Conservation (phyloP, 1,139 yeast genomes). For the Casaregolazyma suthepensis region DNA sequence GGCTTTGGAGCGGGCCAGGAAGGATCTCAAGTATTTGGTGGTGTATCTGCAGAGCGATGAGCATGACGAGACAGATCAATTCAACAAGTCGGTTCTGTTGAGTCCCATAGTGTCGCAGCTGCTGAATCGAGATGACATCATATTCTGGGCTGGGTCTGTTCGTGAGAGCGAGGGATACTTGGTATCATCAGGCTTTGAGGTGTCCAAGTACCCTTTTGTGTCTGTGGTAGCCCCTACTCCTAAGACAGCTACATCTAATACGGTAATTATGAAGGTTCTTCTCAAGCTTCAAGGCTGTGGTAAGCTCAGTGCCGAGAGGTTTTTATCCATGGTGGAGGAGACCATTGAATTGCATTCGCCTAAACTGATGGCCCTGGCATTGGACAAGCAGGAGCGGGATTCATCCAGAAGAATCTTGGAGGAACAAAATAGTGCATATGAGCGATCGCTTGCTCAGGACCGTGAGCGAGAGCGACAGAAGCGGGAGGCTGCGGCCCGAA, state of each 20-base stretch:
- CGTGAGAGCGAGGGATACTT: conserved; percentile 78
- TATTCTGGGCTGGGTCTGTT: conserved; percentile 88
- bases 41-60: conserved; percentile 70
- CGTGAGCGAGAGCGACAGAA: conserved; percentile 37
- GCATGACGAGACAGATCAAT: conserved; percentile 54
- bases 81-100: conserved; percentile 53
- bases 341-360: conserved; percentile 52
- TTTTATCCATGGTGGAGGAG: conserved; percentile 29
- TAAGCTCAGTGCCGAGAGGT: conserved; percentile 30
- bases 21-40: conserved; percentile 61
- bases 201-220: conserved; percentile 72
- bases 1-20: conserved; percentile 63
- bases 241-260: conserved; percentile 31
- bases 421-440: conserved; percentile 76
- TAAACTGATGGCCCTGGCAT: conserved; percentile 50
- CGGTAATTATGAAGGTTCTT: conserved; percentile 48
- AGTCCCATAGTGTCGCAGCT: conserved; percentile 48
- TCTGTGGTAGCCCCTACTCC: conserved; percentile 56
- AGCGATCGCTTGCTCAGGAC: conserved; percentile 59
- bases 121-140: conserved; percentile 44
- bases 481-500: conserved; percentile 31
- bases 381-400: conserved; percentile 57
- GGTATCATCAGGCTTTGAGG: conserved; percentile 68
- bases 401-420: conserved; percentile 54
- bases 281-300: conserved; percentile 59